These are phyloP conservation scores for Coniochaeta sp. DNA, from an alignment of 2,329 filamentous ascomycete genomes.

Conservation along the genomic window DNA sequence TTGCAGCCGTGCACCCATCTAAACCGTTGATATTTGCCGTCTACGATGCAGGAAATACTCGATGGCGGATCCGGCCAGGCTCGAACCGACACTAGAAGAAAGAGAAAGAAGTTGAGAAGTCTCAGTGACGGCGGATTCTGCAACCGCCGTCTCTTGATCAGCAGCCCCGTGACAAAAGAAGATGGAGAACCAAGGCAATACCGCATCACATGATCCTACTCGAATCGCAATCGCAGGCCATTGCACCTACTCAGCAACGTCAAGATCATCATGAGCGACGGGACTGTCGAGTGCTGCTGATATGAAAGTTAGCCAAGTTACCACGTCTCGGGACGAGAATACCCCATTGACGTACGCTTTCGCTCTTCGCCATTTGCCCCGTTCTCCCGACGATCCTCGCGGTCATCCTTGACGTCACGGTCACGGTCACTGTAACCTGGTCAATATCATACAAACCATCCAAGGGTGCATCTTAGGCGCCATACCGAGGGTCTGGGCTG, in stretches of 20 bases:
- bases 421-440: slow-evolving; percentile 25
- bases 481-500: slow-evolving; percentile 57
- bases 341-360: slow-evolving; percentile 57
- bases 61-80: neutral
- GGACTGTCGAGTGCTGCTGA: slow-evolving; percentile 62
- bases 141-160: neutral
- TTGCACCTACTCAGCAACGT: slow-evolving; percentile 69
- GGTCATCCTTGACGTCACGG: slow-evolving; percentile 40
- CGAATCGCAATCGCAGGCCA: neutral
- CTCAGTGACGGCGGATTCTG: neutral
- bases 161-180: neutral
- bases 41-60: neutral
- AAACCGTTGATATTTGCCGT: neutral
- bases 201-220: slow-evolving; percentile 1
- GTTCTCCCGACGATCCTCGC: slow-evolving; percentile 68
- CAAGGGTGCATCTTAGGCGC: neutral
- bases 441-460: neutral
- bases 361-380: slow-evolving; percentile 80
- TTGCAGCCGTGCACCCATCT: neutral
- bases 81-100: slow-evolving; percentile 1
- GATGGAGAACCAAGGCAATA: neutral
- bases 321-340: neutral
- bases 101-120: neutral
- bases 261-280: slow-evolving; percentile 85
- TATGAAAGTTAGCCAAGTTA: slow-evolving; percentile 10